phyloP scores from a whole-genome alignment of 106 monocot species.

The Cymbidium sinense region DNA sequence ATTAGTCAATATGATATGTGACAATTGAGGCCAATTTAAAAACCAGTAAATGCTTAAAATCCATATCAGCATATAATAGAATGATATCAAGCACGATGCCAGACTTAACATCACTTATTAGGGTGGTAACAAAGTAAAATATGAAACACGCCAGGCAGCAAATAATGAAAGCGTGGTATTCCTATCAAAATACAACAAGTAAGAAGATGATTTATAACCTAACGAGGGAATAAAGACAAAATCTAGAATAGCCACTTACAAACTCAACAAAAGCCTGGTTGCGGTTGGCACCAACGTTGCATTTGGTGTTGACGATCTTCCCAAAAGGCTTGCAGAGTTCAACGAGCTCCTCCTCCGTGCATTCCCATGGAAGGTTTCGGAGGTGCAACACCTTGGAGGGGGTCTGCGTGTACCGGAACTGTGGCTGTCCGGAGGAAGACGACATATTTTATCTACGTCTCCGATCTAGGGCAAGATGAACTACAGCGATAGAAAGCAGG shows the following conservation, averaged over 20 bases:
- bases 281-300: slow-evolving; percentile 86
- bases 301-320: slow-evolving; percentile 85
- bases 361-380: slow-evolving; percentile 88
- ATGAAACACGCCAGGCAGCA: background rate
- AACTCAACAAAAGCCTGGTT: slow-evolving; percentile 97
- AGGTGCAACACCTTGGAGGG: slow-evolving; percentile 94
- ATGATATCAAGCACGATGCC: background rate
- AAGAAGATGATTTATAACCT: background rate
- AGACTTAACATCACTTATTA: background rate
- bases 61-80: background rate
- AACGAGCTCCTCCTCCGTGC: slow-evolving; percentile 80
- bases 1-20: background rate
- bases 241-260: slow-evolving; percentile 25
- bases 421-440: slow-evolving; percentile 56
- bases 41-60: background rate
- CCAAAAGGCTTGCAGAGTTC: slow-evolving; percentile 92
- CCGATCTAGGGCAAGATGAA: background rate
- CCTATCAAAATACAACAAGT: background rate
- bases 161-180: background rate
- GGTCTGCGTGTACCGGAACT: slow-evolving; percentile 91
- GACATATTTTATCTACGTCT: slow-evolving; percentile 19
- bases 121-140: background rate
- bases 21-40: background rate
- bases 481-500: background rate
- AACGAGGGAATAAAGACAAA: background rate